These are phyloP conservation scores for Candida patagonica DNA, from an alignment of 805 yeast genomes.

Conservation along the genomic window DNA sequence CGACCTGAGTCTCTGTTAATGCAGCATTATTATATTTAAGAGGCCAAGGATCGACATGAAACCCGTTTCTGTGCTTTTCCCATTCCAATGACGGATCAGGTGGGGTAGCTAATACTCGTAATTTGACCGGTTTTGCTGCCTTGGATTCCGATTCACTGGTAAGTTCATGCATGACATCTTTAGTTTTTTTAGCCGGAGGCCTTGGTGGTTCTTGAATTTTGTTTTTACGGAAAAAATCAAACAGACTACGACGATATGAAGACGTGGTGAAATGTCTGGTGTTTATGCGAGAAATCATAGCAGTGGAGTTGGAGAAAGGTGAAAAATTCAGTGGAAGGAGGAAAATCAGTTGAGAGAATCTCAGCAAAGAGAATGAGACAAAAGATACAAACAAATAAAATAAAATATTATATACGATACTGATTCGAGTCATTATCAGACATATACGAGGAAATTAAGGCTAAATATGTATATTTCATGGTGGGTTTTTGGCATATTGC, in stretches of 20 bases:
- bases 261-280: not conserved
- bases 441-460: too few species aligned
- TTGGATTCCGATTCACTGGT: conserved; percentile 6
- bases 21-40: conserved; percentile 16
- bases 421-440: too few species aligned
- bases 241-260: conserved; percentile 5
- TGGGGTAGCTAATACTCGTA: conserved; percentile 20
- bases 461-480: too few species aligned
- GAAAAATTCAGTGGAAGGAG: not conserved
- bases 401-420: too few species aligned
- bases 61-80: conserved; percentile 11
- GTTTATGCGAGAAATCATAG: not conserved
- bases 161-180: conserved; percentile 15
- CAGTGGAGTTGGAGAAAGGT: not conserved
- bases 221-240: conserved; percentile 15
- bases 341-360: too few species aligned
- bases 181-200: conserved; percentile 13
- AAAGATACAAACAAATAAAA: too few species aligned
- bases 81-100: conserved; percentile 10
- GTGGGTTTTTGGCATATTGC: too few species aligned
- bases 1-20: conserved; percentile 12
- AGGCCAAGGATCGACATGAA: conserved; percentile 25
- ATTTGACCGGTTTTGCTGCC: conserved; percentile 8
- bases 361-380: too few species aligned
- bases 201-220: conserved; percentile 5